Percentiles rank a stretch among this genome's conserved stretches.
Conservation (phyloP, 345 rosid species). For the Bretschneidera sinensis region DNA sequence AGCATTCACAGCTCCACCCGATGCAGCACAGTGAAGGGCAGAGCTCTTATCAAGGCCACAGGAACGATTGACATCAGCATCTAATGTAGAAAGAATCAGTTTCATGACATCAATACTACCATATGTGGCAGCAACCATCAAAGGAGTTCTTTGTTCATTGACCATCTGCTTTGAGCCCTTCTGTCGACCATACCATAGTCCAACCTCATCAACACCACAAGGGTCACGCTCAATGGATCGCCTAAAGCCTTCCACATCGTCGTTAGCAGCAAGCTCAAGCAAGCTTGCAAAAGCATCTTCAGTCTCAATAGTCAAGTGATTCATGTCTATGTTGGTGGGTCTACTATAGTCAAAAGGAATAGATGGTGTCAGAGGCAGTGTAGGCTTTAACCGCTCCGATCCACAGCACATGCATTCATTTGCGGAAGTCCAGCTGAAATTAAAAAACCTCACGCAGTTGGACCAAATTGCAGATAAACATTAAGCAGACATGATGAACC, state of each 20-base stretch:
- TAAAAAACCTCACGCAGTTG: constrained; percentile 11
- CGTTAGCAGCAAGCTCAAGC: constrained; percentile 93
- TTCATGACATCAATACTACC: constrained; percentile 77
- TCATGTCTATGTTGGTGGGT: constrained; percentile 43
- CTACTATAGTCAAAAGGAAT: constrained; percentile 33
- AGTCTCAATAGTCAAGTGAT: constrained; percentile 70
- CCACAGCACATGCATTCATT: constrained; percentile 57
- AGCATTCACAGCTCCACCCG: constrained; percentile 80
- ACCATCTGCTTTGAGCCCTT: constrained; percentile 86
- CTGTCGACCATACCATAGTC: constrained; percentile 85
- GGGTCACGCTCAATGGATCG: constrained; percentile 55
- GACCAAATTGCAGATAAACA: constrained; percentile 13
- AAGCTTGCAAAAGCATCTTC: constrained; percentile 79
- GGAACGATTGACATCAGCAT: constrained; percentile 65
- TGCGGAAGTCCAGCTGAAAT: constrained; percentile 28
- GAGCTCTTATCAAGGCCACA: constrained; percentile 71
- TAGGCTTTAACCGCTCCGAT: constrained; percentile 37
- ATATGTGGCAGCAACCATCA: constrained; percentile 92
- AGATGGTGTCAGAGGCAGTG: constrained; percentile 19
- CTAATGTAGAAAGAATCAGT: constrained; percentile 60
- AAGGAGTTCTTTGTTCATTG: constrained; percentile 70
- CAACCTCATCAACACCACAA: constrained; percentile 63
- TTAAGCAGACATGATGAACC: constrained; percentile 7
- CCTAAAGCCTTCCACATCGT: constrained; percentile 63
- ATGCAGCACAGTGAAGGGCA: constrained; percentile 93